Evolutionary conservation across 805 yeast species (phyloP), one percentile per base, ranked within the genome.

Genomic region (Myxozyma melibiosi): DNA sequence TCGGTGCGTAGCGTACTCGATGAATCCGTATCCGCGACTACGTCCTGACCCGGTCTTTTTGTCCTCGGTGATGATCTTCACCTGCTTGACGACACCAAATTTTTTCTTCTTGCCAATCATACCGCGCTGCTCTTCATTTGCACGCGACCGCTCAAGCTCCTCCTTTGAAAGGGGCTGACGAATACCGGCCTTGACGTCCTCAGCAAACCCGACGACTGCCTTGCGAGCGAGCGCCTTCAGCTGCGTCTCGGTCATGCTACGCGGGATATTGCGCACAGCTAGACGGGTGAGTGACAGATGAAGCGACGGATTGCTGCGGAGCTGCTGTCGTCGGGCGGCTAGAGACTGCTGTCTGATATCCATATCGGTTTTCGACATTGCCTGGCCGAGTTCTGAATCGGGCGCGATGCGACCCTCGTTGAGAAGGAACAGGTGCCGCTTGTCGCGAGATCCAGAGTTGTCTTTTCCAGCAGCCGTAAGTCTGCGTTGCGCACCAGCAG

Each of bases 11-110:
- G 90, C 84, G 72, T 80, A 90, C 74, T 94, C 98, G 43, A 94
- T 73, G 78, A 94, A 92, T 62, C 99, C 99, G 68, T 92, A 94
- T 59, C 99, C 99, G 77, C 97, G 85, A 68, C 94, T 85, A 73
- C 99, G 81, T 55, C 99, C 99, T 25, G 85, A 86, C 20, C 96
- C 95, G 7, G 92, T 78, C 6, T 90, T 96, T 71, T 91, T 92
- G 42, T 89, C 88, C 74, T 94, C 99, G 79, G 83, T 87, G 61
- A 94, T 87, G 63, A 94, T 85, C 76, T 94, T 94, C 25, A 97
- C 87, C 74, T 94, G 98, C 72, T 82, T 85, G 2, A 94, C 96
- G 38, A 94, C 89, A 75, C 99, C 99, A 44, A 81, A 82, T 66
- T 90, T 86, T 69, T 87, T 89, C 69, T 87, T 89, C 61, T 78